phyloP scores from a whole-genome alignment of 2,329 filamentous ascomycete species.

The Calonectria hawksworthii region DNA sequence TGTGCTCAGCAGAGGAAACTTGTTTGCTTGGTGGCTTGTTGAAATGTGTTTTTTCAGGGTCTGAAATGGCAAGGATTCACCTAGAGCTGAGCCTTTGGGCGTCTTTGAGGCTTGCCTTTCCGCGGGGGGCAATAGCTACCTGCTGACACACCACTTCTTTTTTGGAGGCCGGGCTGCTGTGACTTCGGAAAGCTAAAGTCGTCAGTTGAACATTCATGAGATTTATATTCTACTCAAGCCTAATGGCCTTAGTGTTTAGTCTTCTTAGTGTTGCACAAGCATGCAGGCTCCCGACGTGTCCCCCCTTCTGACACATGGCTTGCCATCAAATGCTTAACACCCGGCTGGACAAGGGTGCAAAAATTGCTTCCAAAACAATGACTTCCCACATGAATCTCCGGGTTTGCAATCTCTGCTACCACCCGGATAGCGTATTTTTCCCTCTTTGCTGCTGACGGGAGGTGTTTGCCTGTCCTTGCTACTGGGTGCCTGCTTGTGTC shows the following conservation, averaged over 20 bases:
- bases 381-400: too few species aligned
- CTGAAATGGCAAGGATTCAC: not conserved
- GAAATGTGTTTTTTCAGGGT: too few species aligned
- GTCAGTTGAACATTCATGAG: too few species aligned
- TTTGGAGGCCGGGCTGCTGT: not conserved
- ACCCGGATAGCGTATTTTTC: not conserved
- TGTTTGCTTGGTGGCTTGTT: not conserved
- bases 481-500: too few species aligned
- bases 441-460: not conserved
- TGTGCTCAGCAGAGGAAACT: not conserved
- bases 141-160: not conserved
- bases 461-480: not conserved
- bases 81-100: not conserved
- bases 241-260: not conserved
- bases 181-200: not conserved
- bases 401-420: not conserved
- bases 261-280: not conserved
- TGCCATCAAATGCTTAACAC: not conserved
- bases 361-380: not conserved
- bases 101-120: not conserved
- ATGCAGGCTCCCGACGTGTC: not conserved
- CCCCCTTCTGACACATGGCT: not conserved
- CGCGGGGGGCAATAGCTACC: not conserved
- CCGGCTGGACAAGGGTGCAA: not conserved
- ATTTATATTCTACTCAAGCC: not conserved